A percentile compares a stretch with the other conserved stretches of the same genome.
Conservation (phyloP, 83 land plant species). For the Larix sibirica region DNA sequence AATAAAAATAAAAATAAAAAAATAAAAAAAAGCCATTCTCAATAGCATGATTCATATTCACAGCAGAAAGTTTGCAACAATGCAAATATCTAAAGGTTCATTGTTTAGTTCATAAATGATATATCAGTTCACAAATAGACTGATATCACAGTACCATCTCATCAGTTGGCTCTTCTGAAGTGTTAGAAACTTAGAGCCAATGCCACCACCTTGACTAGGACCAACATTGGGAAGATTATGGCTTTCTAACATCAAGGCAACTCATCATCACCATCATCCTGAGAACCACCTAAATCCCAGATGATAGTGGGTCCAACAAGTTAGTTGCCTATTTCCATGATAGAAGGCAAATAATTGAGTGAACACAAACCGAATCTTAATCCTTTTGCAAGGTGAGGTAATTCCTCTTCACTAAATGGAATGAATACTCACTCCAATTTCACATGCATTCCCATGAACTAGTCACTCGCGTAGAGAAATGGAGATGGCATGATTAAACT, state of each 20-base stretch:
- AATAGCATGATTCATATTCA: neutral
- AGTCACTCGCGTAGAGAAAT: no score
- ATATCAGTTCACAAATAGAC: neutral
- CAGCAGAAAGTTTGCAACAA: neutral
- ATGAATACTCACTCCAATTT: neutral
- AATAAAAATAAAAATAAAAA: neutral
- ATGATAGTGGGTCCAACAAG: neutral
- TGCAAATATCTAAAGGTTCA: neutral
- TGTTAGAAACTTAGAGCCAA: no score
- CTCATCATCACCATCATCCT: neutral
- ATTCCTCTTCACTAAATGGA: neutral
- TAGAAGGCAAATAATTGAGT: neutral
- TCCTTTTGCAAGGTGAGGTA: neutral
- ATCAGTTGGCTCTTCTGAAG: neutral
- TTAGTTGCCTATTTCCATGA: neutral
- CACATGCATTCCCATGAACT: no score
- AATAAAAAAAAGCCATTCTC: neutral
- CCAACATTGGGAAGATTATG: neutral
- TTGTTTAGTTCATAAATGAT: neutral
- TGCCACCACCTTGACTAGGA: neutral
- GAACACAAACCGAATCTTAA: neutral
- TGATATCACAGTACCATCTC: neutral
- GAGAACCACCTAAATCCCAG: neutral
- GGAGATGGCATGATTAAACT: no score
- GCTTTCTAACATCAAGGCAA: neutral